phyloP scores from a whole-genome alignment of 2,329 filamentous ascomycete species.

The Juglanconis oblonga region DNA sequence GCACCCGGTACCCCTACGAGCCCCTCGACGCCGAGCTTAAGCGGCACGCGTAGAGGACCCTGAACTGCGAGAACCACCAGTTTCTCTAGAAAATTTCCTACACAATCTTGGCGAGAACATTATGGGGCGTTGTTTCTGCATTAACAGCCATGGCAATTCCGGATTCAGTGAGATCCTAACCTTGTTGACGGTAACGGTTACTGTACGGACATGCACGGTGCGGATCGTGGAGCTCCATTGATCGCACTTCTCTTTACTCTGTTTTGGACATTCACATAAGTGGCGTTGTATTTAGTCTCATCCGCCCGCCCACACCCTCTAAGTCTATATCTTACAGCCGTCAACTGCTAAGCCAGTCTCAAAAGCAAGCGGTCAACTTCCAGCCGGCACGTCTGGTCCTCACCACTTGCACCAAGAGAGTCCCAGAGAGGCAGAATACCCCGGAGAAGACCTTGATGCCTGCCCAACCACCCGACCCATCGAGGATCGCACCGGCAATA shows the following conservation, averaged over 20 bases:
- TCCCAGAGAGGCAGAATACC: constrained; percentile 1
- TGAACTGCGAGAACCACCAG: no score
- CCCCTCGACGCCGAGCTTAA: not conserved
- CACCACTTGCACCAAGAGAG: not conserved
- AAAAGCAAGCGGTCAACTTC: not conserved
- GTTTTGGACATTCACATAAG: no score
- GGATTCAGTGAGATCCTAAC: not conserved
- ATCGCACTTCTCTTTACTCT: no score
- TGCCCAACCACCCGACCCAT: constrained; percentile 4
- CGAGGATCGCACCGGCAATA: constrained; percentile 44
- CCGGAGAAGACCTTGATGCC: constrained; percentile 17
- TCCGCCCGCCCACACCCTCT: no score
- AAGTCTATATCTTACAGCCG: not conserved
- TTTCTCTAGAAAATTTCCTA: not conserved
- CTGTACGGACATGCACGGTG: no score
- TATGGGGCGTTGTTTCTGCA: constrained; percentile 1
- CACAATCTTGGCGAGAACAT: not conserved
- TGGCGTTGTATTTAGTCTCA: no score
- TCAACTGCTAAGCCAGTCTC: not conserved
- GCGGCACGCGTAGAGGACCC: not conserved
- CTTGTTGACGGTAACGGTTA: no score
- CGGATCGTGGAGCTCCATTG: no score
- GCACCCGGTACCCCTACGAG: not conserved
- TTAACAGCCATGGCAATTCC: not conserved
- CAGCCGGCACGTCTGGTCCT: not conserved